phyloP scores from a whole-genome alignment of 2,329 filamentous ascomycete species.

The Venturia aucupariae region DNA sequence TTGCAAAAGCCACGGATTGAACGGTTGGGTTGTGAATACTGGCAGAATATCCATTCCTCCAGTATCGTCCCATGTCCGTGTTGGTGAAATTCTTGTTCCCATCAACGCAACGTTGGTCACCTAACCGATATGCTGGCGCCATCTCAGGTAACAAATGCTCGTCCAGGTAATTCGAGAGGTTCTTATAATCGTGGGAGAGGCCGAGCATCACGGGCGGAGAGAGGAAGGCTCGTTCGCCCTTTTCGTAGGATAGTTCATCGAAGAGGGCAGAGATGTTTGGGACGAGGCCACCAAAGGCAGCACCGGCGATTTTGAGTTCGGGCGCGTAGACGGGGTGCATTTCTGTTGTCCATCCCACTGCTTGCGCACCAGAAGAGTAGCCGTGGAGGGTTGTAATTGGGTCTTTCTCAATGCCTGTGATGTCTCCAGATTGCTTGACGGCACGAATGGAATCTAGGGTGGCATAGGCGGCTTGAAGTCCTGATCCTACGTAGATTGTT shows the following conservation, averaged over 20 bases:
- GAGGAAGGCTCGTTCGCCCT: constrained; percentile 2
- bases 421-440: constrained; percentile 11
- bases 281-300: constrained; percentile 14
- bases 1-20: neutral
- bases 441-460: constrained; percentile 14
- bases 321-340: constrained; percentile 14
- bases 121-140: neutral
- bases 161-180: constrained; percentile 10
- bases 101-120: constrained; percentile 7
- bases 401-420: constrained; percentile 8
- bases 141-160: constrained; percentile 6
- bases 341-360: constrained; percentile 10
- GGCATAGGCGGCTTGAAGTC: constrained; percentile 10
- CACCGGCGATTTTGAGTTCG: constrained; percentile 14
- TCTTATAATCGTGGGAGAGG: constrained; percentile 13
- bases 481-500: neutral
- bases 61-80: constrained; percentile 9
- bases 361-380: constrained; percentile 8
- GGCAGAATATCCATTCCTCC: neutral
- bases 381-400: constrained; percentile 11
- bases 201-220: constrained; percentile 7
- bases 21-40: neutral
- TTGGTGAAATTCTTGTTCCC: constrained; percentile 10
- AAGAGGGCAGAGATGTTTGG: constrained; percentile 12
- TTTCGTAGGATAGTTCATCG: neutral